Evolutionary conservation across 176 grass and related monocot genomes (phyloP).

Genomic region (Coix lacrymajobi): DNA sequence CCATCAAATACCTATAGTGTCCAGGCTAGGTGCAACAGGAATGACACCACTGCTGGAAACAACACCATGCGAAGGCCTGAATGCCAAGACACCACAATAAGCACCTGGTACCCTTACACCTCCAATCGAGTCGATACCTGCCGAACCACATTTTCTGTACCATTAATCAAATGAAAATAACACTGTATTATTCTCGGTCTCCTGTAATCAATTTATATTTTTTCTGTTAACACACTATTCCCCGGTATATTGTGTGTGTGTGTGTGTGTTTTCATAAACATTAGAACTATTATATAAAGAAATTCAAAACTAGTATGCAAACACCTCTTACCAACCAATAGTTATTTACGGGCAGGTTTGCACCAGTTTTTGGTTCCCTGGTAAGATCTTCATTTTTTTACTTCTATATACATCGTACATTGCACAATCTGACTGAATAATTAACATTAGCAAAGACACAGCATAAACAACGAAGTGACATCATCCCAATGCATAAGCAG

Average conservation of each 20-base stretch:
- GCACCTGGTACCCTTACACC: slow-evolving; percentile 88
- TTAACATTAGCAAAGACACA: not conserved
- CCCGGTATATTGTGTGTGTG: too few species aligned
- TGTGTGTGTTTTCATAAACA: not conserved
- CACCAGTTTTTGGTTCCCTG: not conserved
- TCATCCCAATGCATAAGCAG: not conserved
- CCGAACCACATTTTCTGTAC: slow-evolving; percentile 2
- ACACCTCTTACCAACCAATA: not conserved
- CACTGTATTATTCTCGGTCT: not conserved
- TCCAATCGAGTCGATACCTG: slow-evolving; percentile 84
- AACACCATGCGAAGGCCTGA: slow-evolving; percentile 79
- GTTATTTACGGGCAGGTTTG: not conserved
- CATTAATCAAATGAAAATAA: slow-evolving; percentile 3
- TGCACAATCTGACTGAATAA: not conserved
- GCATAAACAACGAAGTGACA: not conserved
- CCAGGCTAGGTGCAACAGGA: slow-evolving; percentile 87
- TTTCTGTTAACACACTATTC: not conserved
- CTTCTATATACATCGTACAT: not conserved
- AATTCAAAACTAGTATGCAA: not conserved
- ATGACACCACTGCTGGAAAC: slow-evolving; percentile 67
- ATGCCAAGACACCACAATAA: slow-evolving; percentile 86
- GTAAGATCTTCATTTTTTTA: not conserved
- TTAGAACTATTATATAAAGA: not conserved
- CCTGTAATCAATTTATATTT: not conserved
- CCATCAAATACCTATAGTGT: slow-evolving; percentile 66